Evolutionary conservation across 2,329 filamentous ascomycete genomes (phyloP).

Genomic region (Plenodomus lindquistii): DNA sequence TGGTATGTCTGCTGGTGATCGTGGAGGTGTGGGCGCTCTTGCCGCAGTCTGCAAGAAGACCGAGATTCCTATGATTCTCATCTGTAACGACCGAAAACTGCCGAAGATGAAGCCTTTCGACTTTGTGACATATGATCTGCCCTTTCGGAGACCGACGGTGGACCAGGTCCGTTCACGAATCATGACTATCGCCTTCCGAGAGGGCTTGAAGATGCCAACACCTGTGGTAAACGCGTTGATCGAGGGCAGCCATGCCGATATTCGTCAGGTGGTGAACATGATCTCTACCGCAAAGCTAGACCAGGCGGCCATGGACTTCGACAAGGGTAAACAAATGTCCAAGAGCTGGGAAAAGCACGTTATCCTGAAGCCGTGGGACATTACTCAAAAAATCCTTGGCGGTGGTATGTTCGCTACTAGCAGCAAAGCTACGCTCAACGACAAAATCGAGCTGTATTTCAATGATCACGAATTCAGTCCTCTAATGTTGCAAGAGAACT

Average conservation of each 20-base stretch:
- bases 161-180: slow-evolving; percentile 91
- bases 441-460: slow-evolving; percentile 98
- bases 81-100: slow-evolving; percentile 90
- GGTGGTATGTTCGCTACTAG: slow-evolving; percentile 82
- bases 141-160: slow-evolving; percentile 85
- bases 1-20: slow-evolving; percentile 96
- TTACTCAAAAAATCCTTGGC: slow-evolving; percentile 87
- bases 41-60: slow-evolving; percentile 96
- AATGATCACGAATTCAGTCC: slow-evolving; percentile 98
- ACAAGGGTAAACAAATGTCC: slow-evolving; percentile 89
- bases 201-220: slow-evolving; percentile 82
- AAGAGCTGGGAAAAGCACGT: slow-evolving; percentile 99
- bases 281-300: slow-evolving; percentile 91
- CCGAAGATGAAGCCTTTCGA: slow-evolving; percentile 99
- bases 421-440: slow-evolving; percentile 86
- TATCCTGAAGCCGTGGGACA: slow-evolving; percentile 96
- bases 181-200: slow-evolving; percentile 91
- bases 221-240: slow-evolving; percentile 90
- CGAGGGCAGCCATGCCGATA: slow-evolving; percentile 93
- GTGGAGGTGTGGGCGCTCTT: slow-evolving; percentile 91
- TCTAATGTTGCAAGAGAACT: slow-evolving; percentile 98
- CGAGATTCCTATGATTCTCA: slow-evolving; percentile 90
- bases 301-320: slow-evolving; percentile 75
- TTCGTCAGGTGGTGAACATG: slow-evolving; percentile 99
- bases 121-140: slow-evolving; percentile 78